These are phyloP conservation scores for Kodamaea kakaduensis DNA, from an alignment of 805 yeast species.

Conservation along the genomic window DNA sequence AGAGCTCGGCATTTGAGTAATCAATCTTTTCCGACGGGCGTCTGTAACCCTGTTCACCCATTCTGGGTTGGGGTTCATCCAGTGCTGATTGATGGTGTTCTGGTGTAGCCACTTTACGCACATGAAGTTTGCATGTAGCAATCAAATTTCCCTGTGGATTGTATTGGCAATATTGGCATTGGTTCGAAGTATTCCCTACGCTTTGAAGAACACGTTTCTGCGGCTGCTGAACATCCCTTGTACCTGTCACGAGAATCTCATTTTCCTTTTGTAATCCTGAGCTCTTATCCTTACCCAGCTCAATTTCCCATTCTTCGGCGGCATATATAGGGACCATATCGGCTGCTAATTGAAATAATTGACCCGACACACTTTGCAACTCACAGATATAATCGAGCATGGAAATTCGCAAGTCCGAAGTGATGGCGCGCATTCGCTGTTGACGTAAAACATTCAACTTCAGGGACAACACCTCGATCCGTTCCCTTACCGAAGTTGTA, in stretches of 20 bases:
- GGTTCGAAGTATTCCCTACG: background rate
- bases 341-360: no score
- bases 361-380: no score
- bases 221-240: no score
- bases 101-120: no score
- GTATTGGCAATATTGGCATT: background rate
- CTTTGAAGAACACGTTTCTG: background rate
- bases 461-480: conserved; percentile 47
- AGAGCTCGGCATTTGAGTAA: background rate
- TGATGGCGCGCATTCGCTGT: conserved; percentile 47
- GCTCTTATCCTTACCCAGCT: background rate
- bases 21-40: background rate
- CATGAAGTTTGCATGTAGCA: background rate
- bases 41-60: background rate
- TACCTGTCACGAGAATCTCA: background rate
- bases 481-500: conserved; percentile 44
- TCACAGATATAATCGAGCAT: conserved; percentile 40
- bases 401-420: conserved; percentile 41
- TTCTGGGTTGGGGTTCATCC: no score
- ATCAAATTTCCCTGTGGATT: background rate
- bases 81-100: no score
- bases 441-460: conserved; percentile 50
- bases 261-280: conserved; percentile 1
- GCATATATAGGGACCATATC: no score
- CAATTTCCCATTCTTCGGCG: conserved; percentile 10